Base-by-base conservation (phyloP, 768 basidiomycete species). In the Serendipita indica region DNA sequence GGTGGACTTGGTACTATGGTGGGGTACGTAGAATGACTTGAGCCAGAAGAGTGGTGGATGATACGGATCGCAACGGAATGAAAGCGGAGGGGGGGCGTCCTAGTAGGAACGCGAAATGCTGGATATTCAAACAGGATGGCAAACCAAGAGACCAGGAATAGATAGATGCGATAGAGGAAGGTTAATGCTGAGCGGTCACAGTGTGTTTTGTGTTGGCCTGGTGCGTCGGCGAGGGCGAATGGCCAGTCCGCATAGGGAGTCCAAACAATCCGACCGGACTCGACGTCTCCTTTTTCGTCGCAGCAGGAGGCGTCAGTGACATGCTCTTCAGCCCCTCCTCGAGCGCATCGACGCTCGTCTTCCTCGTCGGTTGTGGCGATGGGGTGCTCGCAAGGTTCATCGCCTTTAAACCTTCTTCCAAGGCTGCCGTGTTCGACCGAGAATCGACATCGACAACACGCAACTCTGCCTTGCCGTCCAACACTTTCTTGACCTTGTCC, bases 401-500 rank as follows among this genome's bases (percentile, higher is more conserved):
- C 13, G 58, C 28, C 27, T 59, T 60, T 60, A 66, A 60, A 57
- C 60, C 59, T 37, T 65, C 65, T 59, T 66, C 65, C 54, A 66
- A 57, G 3, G 52, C 63, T 5, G 60, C 61, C 33, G 60, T 43
- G 22, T 58, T 20, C 16, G 41, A 37, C 16, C 32, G 33, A n/a
- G n/a, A n/a, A 5, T 65, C 64, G 34, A 90, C 74, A 68, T 89
- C 86, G 64, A 91, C 87, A 57, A 90, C 79, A 41, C 76, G 73
- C 61, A 90, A 73, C 33, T 89, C 85, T 2, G 89, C 89, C 64
- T 79, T 84, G 49, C 89, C 89, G 62, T 89, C 87, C 64, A 91
- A 72, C 46, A 92, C 84, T 64, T 76, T 80, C 64, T 83, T 73
- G 1, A 91, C 84, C 70, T 90, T 91, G 58, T 89, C 86, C 61